These are phyloP conservation scores for Talaromyces nanjingensis DNA, from an alignment of 495 filamentous ascomycete genomes.

Conservation along the genomic window DNA sequence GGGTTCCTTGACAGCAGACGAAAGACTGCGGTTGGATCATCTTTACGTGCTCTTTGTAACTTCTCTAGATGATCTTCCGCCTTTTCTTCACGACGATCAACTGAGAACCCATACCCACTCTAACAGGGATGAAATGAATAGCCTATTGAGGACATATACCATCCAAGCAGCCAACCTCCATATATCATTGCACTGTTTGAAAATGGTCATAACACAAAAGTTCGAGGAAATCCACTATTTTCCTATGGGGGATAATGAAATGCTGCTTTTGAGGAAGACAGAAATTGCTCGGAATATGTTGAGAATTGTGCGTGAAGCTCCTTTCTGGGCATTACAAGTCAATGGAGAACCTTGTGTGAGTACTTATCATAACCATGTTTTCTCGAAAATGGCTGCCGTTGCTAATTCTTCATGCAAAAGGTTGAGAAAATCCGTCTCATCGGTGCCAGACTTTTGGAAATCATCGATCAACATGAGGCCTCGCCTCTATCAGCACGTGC, in stretches of 20 bases:
- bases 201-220: slow-evolving; percentile 22
- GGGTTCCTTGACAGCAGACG: slow-evolving; percentile 10
- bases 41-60: slow-evolving; percentile 19
- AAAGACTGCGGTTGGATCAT: slow-evolving; percentile 13
- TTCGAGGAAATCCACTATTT: slow-evolving; percentile 18
- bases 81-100: slow-evolving; percentile 12
- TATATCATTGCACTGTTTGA: slow-evolving; percentile 21
- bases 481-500: slow-evolving; percentile 15
- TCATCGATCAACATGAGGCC: slow-evolving; percentile 20
- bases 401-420: slow-evolving; percentile 14
- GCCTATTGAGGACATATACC: slow-evolving; percentile 9
- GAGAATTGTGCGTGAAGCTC: slow-evolving; percentile 15
- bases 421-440: slow-evolving; percentile 26
- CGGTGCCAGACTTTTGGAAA: slow-evolving; percentile 21
- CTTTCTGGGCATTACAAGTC: slow-evolving; percentile 17
- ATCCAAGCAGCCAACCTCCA: slow-evolving; percentile 23
- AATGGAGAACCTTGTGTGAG: slow-evolving; percentile 21
- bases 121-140: slow-evolving; percentile 4
- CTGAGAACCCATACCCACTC: slow-evolving; percentile 2
- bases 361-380: background rate
- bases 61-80: slow-evolving; percentile 16
- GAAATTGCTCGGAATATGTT: slow-evolving; percentile 19
- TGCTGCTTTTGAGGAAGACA: slow-evolving; percentile 17
- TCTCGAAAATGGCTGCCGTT: background rate
- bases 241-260: slow-evolving; percentile 10